phyloP scores from a whole-genome alignment of 2,329 filamentous ascomycete species.

The Sarocladiaceae sp. region DNA sequence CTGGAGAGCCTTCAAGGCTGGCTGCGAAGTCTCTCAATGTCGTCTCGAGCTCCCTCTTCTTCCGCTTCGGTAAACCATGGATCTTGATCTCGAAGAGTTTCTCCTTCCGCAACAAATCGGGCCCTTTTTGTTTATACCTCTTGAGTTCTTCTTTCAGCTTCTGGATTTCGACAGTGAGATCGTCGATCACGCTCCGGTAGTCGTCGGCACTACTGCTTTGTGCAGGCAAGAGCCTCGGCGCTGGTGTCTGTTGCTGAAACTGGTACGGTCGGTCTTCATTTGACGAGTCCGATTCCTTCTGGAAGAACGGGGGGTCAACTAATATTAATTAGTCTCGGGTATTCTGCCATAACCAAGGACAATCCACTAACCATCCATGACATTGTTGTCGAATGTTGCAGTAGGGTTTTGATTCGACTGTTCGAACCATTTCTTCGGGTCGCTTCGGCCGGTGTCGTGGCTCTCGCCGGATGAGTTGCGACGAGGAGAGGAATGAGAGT shows the following conservation, averaged over 20 bases:
- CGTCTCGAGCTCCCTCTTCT: conserved; percentile 71
- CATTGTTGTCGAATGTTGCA: conserved; percentile 31
- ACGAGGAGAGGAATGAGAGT: conserved; percentile 18
- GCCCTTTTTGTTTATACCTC: conserved; percentile 61
- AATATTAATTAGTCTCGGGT: conserved; percentile 8
- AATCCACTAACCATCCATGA: conserved; percentile 41
- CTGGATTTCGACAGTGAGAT: conserved; percentile 70
- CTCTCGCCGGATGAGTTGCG: conserved; percentile 44
- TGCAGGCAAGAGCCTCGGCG: conserved; percentile 10
- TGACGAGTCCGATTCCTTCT: conserved; percentile 36
- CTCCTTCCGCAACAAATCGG: conserved; percentile 62
- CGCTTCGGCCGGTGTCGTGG: conserved; percentile 40
- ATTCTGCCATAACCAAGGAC: background rate
- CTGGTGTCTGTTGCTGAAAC: conserved; percentile 7
- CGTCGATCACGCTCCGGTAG: conserved; percentile 69
- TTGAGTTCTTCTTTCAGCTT: conserved; percentile 62
- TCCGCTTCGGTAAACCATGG: conserved; percentile 63
- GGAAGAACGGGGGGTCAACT: conserved; percentile 50
- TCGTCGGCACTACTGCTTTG: conserved; percentile 56
- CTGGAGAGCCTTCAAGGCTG: conserved; percentile 47
- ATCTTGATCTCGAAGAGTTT: conserved; percentile 80
- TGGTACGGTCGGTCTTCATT: conserved; percentile 25
- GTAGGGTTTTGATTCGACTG: conserved; percentile 44
- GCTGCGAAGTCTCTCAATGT: conserved; percentile 65
- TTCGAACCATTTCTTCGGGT: conserved; percentile 50